Evolutionary conservation across 2,329 filamentous ascomycete genomes (phyloP), one percentile per base, ranked within the genome.

Genomic region (Fusarium sp.): DNA sequence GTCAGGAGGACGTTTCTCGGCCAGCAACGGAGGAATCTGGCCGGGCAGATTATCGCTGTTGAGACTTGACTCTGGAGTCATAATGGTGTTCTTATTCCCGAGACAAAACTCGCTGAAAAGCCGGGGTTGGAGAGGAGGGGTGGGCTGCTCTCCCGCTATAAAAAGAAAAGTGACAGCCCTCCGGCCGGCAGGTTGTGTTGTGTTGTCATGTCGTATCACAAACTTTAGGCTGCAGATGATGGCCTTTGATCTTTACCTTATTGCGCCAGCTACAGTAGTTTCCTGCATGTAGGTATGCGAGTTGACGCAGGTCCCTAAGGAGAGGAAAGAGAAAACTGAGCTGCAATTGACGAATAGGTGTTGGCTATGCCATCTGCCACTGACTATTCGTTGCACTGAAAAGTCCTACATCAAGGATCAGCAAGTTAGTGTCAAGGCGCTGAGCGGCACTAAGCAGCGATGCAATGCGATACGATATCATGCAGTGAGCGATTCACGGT

Each of bases 291-390:
- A 58, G 50, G 42, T 67, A 59, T 60, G 67, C 62, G 38, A 58
- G 52, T 69, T 64, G 64, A 73, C 73, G 76, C 77, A 76, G 70
- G 71, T 77, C 75, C 70, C 69, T 68, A 33, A 52, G 60, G 30
- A 45, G 75, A 77, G 75, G 67, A 69, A 78, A 78, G 77, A 78
- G 77, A 73, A 70, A 78, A 78, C 74, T 73, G 60, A 52, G 33
- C 35, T 50, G 41, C 53, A 74, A 76, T 76, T 76, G 71, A 35
- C 74, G 71, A 76, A 76, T 75, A 41, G 58, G 71, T 60, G 52
- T 67, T 56, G 46, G 6, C 37, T 58, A 58, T 60, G 48, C 54
- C 63, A 53, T 67, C 23, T n/a, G 33, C 42, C 48, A 44, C 49
- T 50, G 23, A 62, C 33, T 50, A 55, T 67, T 38, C 41, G 54